Evolutionary conservation across 2,329 filamentous ascomycete genomes (phyloP), one percentile per base, ranked within the genome.

Genomic region (Claviceps quebecensis): DNA sequence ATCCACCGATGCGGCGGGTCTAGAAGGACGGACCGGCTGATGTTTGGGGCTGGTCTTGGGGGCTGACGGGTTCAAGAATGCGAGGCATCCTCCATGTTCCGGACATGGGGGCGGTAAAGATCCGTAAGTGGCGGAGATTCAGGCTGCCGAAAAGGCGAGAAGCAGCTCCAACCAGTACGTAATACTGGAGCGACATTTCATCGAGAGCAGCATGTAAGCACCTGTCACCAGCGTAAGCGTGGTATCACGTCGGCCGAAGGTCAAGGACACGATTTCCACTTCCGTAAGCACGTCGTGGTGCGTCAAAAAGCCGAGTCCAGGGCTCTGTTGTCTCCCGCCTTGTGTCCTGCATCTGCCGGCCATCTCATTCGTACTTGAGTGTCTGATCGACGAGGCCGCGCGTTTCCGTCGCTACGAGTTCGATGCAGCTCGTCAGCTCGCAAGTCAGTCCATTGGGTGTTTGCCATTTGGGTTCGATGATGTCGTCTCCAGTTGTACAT

Each of bases 1-100:
- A 5, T 23, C 34, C 29, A 17, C 16, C 34, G 26, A 22, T 23
- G 46, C 23, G 29, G 48, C 19, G 19, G 48, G 9, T 34, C 19
- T 39, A 38, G 17, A 49, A 43, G 47, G 29, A 11, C 29, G 29
- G 22, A 11, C 44, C 26, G 9, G 26, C 19, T 29, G 23, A 23
- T 48, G 47, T 5, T 11, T 40, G 16, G 26, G 17, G 22, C 38
- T 44, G 17, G 47, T 9, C 47, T 38, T 14, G 19, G 23, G 26
- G 16, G 39, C 45, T 45, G 43, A 47, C 43, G 43, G 38, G 5
- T 36, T 36, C 11, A 9, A 47, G 34, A 51, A 51, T 41, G 49
- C 49, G 37, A 51, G 41, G 44, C 22, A 51, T 51, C 49, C 49
- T 51, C 49, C 37, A 17, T 22, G 6, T 37, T 51, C 49, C 44